Evolutionary conservation across 257 asterid genomes (phyloP), one percentile per base, ranked within the genome.

Genomic region (Plantago elongata): DNA sequence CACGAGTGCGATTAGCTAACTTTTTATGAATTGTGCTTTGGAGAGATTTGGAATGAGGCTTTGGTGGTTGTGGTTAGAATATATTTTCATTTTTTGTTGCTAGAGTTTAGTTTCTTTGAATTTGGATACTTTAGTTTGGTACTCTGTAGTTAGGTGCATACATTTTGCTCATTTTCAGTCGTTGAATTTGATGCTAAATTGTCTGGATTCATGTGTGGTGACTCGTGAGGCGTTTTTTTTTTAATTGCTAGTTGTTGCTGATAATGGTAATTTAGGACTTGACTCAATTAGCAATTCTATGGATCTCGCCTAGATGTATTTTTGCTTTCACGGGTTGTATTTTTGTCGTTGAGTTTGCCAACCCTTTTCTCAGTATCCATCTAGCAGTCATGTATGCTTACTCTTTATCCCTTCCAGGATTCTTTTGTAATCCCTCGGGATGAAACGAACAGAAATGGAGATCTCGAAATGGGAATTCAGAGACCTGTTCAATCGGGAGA

Each of bases 391-490:
- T 34, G 5, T 7, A 34, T 34, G 40, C 40, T 6, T 34, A 57
- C 50, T 40, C 56, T 57, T 77, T 65, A 44, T 63, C 68, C 72
- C 42, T 74, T 76, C 29, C 74, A 84, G 92, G 96, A 78, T 57
- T 86, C 95, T 7, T 86, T 82, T 77, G 86, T 61, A 62, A 43
- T 60, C 83, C 81, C 90, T 57, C 78, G 77, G 78, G 81, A 75
- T 72, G 87, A 78, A 70, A 65, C 51, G 61, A 71, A 82, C 63
- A 77, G 95, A 75, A 73, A 69, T 68, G 86, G 84, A 13, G 99
- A 93, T 75, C 75, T 93, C 67, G 99, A 93, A 83, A 77, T 89
- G 94, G 99, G 97, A 73, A 46, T 46, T 55, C 84, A 79, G 64
- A 82, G 78, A 61, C 71, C 78, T 59, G 69, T 72, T 77, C 77